Evolutionary conservation across 2,329 filamentous ascomycete species (phyloP).

Genomic region (Cucurbitaria berberidis): DNA sequence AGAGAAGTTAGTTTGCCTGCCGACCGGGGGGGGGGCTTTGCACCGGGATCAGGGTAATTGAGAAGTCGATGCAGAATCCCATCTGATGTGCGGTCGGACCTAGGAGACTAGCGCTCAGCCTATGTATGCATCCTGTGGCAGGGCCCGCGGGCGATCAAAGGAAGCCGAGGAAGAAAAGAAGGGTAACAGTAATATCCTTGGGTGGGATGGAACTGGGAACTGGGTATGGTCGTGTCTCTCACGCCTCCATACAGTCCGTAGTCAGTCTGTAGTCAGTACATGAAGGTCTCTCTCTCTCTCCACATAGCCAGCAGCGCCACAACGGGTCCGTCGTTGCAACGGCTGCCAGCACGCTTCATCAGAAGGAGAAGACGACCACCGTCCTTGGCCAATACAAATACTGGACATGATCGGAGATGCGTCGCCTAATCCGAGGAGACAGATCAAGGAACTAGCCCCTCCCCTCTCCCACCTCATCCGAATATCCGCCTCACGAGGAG

Average conservation of each 20-base stretch:
- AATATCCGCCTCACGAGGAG: too few species aligned
- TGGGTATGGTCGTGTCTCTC: too few species aligned
- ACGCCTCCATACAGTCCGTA: too few species aligned
- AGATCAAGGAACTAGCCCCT: background rate
- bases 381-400: too few species aligned
- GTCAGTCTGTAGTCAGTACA: too few species aligned
- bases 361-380: too few species aligned
- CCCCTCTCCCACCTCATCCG: too few species aligned
- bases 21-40: slow-evolving; percentile 14
- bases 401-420: slow-evolving; percentile 12
- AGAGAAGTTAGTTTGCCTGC: slow-evolving; percentile 7
- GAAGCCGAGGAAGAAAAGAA: too few species aligned
- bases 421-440: slow-evolving; percentile 9
- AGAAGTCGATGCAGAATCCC: slow-evolving; percentile 15
- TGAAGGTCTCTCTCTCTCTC: too few species aligned
- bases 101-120: slow-evolving; percentile 16
- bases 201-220: too few species aligned
- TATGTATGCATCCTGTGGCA: slow-evolving; percentile 6
- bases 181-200: too few species aligned
- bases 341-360: too few species aligned
- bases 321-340: background rate
- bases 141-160: slow-evolving; percentile 24
- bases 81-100: slow-evolving; percentile 17
- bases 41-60: slow-evolving; percentile 25
- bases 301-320: background rate